Conservation (phyloP, 352 stramenopile species). For the Phytophthora sp. region DNA sequence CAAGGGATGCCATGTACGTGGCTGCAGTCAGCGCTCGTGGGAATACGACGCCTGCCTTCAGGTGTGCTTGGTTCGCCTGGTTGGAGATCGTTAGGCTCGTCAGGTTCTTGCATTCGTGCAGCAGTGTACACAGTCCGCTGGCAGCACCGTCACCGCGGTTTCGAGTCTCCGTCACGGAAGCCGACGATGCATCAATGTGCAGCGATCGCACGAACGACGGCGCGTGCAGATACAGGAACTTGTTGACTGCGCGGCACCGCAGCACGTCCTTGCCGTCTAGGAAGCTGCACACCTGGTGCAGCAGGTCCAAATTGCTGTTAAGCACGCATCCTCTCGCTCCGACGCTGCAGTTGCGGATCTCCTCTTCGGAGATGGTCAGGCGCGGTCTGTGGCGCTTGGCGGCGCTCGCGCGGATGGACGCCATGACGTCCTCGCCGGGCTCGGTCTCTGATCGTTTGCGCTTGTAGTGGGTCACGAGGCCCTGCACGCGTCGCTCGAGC, state of each 20-base stretch:
- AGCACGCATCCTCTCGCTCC: constrained; percentile 38
- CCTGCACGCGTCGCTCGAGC: constrained; percentile 73
- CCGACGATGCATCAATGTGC: constrained; percentile 39
- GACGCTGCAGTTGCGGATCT: constrained; percentile 16
- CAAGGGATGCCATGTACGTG: constrained; percentile 23
- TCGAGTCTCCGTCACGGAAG: not conserved
- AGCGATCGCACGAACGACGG: constrained; percentile 52
- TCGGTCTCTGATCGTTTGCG: constrained; percentile 31
- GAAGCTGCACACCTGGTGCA: constrained; percentile 63
- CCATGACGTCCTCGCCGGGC: constrained; percentile 14
- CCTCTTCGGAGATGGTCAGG: constrained; percentile 24
- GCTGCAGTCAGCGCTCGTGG: constrained; percentile 29
- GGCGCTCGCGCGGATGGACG: constrained; percentile 5
- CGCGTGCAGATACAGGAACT: constrained; percentile 55
- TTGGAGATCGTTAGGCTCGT: constrained; percentile 56
- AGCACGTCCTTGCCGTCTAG: constrained; percentile 58
- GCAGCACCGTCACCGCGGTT: constrained; percentile 18
- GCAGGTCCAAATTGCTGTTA: constrained; percentile 60
- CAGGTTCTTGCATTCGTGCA: constrained; percentile 54
- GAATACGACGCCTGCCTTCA: constrained; percentile 49
- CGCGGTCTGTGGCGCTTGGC: constrained; percentile 17
- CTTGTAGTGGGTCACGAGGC: constrained; percentile 73
- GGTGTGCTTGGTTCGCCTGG: constrained; percentile 37
- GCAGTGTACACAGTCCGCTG: constrained; percentile 23
- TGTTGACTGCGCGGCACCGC: constrained; percentile 50